Base-by-base conservation (phyloP, 1,139 yeast species). In the Insectozyma bohioensis region DNA sequence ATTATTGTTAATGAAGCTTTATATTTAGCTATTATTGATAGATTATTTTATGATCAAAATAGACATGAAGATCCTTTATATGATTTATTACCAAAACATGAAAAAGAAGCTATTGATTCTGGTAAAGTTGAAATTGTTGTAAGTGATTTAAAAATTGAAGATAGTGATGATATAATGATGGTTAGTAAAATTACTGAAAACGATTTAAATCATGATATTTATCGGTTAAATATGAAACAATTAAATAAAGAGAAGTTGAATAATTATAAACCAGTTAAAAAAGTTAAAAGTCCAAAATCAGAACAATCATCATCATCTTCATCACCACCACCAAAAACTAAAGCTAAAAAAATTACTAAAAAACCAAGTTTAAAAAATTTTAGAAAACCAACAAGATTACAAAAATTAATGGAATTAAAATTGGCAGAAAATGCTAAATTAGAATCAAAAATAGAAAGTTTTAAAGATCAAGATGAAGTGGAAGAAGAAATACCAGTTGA, bases 21-120 rank as follows among this genome's bases (percentile, higher is more conserved):
- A 34, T 62, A 61, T 35, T 24, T 61, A 29, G 54, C 54, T 7
- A 46, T 46, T 17, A 59, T 56, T 39, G 65, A 61, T 23, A 39
- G 65, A 12, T 34, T 59, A 20, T 52, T 49, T 37, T 47, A 38
- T 26, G 40, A 46, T 24, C 33, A 37, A 11, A 27, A 35, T n/a
- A 33, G 45, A 20, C 34, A 35, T 3, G 31, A 33, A 12, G 45
- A 41, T 14, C 27, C 34, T 4, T 24, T 45, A 9, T 28, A 35
- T 5, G 26, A 37, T 5, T 28, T 37, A 24, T 19, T 36, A 12
- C 22, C 26, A 2, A 17, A 18, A 4, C 26, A 31, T 14, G 51
- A 43, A 13, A 37, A 31, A 19, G 20, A 25, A 2, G 27, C 37
- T 9, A 26, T 49, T n/a, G 26, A 26, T 5, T 20, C 26, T 6